Conservation (phyloP, 352 stramenopile species). For the Phytopythium sindhum region DNA sequence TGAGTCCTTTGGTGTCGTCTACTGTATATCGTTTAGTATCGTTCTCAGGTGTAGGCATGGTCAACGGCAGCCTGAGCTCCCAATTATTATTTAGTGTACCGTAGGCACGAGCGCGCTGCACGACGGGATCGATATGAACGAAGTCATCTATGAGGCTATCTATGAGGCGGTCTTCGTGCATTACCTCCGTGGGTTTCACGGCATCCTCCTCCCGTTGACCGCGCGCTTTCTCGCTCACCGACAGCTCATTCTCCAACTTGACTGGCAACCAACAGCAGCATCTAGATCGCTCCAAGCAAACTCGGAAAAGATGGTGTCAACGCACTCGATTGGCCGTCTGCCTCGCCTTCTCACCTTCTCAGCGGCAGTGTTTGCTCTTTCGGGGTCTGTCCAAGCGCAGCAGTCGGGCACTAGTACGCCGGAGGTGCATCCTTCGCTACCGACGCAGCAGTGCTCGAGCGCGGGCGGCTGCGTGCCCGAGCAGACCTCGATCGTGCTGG, state of each 20-base stretch:
- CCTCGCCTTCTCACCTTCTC: constrained; percentile 2
- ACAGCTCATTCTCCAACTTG: constrained; percentile 2
- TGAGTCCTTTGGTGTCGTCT: background rate
- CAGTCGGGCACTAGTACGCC: constrained; percentile 39
- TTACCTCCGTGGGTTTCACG: background rate
- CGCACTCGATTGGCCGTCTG: background rate
- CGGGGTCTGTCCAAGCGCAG: constrained; percentile 26
- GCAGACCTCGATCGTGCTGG: constrained; percentile 56
- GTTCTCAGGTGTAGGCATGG: background rate
- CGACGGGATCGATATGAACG: background rate
- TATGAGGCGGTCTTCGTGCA: too few species aligned
- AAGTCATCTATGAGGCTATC: too few species aligned
- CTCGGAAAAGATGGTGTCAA: background rate
- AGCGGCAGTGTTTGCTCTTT: constrained; percentile 12
- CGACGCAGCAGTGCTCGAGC: constrained; percentile 42
- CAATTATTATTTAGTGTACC: background rate
- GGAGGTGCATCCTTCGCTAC: constrained; percentile 51
- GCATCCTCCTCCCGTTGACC: background rate
- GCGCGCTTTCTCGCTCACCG: background rate
- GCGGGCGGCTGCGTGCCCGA: constrained; percentile 34
- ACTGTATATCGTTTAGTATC: background rate
- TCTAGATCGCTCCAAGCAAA: background rate
- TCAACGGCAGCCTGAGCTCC: too few species aligned
- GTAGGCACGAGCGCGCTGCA: background rate
- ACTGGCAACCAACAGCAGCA: background rate